Conservation (phyloP, 2,329 filamentous ascomycete genomes). For the Pleurostoma richardsiae region DNA sequence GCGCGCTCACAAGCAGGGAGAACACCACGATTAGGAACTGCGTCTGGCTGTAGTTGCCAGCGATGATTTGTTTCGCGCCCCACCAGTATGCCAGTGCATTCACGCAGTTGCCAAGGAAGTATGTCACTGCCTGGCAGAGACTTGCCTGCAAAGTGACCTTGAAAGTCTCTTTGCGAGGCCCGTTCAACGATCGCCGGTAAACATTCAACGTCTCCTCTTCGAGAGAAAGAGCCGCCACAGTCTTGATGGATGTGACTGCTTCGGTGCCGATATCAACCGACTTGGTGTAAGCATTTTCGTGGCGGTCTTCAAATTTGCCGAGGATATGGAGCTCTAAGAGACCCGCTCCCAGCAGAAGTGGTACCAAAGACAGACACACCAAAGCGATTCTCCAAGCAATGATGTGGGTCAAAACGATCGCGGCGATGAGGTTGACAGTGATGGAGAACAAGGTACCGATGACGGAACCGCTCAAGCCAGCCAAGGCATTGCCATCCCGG, state of each 20-base stretch:
- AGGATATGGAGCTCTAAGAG: constrained; percentile 63
- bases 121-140: constrained; percentile 7
- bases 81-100: constrained; percentile 54
- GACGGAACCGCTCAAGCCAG: constrained; percentile 64
- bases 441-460: constrained; percentile 67
- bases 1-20: constrained; percentile 46
- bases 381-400: constrained; percentile 73
- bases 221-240: constrained; percentile 49
- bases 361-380: constrained; percentile 64
- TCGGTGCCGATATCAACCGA: constrained; percentile 62
- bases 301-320: constrained; percentile 56
- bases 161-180: constrained; percentile 44
- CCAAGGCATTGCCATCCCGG: constrained; percentile 60
- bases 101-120: constrained; percentile 9
- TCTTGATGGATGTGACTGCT: constrained; percentile 61
- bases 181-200: constrained; percentile 46
- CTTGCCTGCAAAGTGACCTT: constrained; percentile 7
- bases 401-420: constrained; percentile 63
- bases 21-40: constrained; percentile 53
- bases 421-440: constrained; percentile 60
- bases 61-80: constrained; percentile 51
- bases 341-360: constrained; percentile 62
- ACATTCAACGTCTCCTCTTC: constrained; percentile 45
- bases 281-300: constrained; percentile 58
- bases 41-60: constrained; percentile 46